Conservation (phyloP, 768 basidiomycete genomes). For the Omphalotus guepiniiformis region DNA sequence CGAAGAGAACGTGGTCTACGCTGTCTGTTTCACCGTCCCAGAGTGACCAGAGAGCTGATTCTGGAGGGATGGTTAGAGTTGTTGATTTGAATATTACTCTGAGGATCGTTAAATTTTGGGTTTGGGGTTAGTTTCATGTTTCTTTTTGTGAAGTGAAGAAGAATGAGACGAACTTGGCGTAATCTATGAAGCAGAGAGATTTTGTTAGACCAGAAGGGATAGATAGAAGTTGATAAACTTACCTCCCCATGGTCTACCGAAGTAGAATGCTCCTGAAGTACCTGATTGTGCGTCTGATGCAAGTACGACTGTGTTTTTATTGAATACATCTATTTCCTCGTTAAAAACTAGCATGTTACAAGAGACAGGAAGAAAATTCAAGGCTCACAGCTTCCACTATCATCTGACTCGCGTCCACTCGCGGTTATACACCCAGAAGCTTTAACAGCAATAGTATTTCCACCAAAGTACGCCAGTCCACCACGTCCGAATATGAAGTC, state of each 20-base stretch:
- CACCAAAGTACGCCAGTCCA: constrained; percentile 43
- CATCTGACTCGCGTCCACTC: constrained; percentile 40
- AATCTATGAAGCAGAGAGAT: constrained; percentile 24
- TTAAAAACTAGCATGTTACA: background rate
- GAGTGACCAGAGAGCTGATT: constrained; percentile 40
- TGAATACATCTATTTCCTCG: constrained; percentile 34
- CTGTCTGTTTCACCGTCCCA: constrained; percentile 35
- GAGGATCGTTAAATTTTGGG: background rate
- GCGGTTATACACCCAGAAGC: constrained; percentile 40
- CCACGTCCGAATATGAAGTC: constrained; percentile 50
- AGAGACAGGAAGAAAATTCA: background rate
- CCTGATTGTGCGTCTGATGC: constrained; percentile 34
- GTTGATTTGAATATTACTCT: constrained; percentile 50
- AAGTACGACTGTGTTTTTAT: constrained; percentile 39
- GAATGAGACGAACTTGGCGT: constrained; percentile 33
- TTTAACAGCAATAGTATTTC: constrained; percentile 43
- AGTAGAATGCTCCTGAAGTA: constrained; percentile 32
- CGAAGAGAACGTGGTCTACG: constrained; percentile 42
- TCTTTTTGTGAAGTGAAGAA: background rate
- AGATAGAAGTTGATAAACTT: constrained; percentile 11
- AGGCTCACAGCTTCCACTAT: constrained; percentile 41
- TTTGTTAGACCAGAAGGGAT: background rate
- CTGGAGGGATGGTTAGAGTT: constrained; percentile 34
- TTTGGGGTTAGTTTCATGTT: no score
- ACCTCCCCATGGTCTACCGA: constrained; percentile 49